phyloP scores from a whole-genome alignment of 169 alveolate species.

The Cryptosporidium ryanae region DNA sequence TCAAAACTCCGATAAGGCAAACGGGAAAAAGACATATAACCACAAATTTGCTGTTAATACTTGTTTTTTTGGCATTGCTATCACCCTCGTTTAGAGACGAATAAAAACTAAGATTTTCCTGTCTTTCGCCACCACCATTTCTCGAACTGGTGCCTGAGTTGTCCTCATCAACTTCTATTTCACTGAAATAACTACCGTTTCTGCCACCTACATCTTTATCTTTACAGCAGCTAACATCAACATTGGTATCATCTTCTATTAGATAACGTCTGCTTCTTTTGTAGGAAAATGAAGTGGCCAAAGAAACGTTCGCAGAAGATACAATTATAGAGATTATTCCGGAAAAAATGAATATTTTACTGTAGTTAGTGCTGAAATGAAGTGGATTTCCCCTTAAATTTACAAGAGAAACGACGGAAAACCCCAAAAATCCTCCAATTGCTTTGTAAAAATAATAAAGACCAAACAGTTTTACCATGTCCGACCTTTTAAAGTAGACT shows the following conservation, averaged over 20 bases:
- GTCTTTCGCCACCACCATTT: too few species aligned
- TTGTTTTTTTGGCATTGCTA: not conserved
- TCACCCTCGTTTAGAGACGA: too few species aligned
- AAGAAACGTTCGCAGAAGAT: not conserved
- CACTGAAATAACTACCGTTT: too few species aligned
- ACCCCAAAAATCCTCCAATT: conserved; percentile 36
- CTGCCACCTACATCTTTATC: too few species aligned
- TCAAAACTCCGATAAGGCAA: conserved; percentile 12
- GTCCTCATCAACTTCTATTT: too few species aligned
- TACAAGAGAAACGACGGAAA: conserved; percentile 5
- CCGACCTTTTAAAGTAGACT: not conserved
- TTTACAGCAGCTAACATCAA: too few species aligned
- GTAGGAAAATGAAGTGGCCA: too few species aligned
- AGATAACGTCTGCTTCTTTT: too few species aligned
- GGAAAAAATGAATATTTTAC: conserved; percentile 13
- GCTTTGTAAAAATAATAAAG: conserved; percentile 14
- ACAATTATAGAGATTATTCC: conserved; percentile 15
- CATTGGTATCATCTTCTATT: too few species aligned
- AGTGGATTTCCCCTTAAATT: conserved; percentile 1
- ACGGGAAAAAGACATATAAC: not conserved
- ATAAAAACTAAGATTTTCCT: too few species aligned
- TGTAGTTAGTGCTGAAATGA: not conserved
- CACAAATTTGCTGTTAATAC: not conserved
- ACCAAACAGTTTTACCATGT: conserved; percentile 29
- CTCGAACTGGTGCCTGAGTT: too few species aligned